Evolutionary conservation across 2,329 filamentous ascomycete species (phyloP).

Genomic region (Colletotrichum sublineola): DNA sequence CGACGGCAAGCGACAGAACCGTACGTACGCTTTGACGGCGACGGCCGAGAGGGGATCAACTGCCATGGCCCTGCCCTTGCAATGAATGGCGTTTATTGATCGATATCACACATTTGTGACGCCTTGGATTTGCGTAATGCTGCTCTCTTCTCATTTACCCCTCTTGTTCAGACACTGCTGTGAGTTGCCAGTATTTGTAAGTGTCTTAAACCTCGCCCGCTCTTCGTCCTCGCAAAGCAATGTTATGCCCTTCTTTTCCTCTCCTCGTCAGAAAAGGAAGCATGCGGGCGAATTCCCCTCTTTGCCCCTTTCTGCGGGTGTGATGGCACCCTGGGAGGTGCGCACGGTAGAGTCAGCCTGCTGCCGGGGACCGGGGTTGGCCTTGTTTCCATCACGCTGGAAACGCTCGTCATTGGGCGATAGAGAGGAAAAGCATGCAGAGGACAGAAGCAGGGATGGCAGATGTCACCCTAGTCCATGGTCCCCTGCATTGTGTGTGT

Average conservation of each 20-base stretch:
- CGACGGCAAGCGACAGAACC: conserved; percentile 3
- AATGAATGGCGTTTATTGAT: background rate
- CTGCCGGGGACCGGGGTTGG: conserved; percentile 24
- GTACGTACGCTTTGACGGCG: conserved; percentile 19
- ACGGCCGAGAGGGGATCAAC: background rate
- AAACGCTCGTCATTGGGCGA: conserved; percentile 22
- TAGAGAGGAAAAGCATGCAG: background rate
- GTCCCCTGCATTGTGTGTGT: background rate
- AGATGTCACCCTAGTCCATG: conserved; percentile 5
- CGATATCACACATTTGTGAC: background rate
- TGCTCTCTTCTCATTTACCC: background rate
- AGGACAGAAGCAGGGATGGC: conserved; percentile 19
- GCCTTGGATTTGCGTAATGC: background rate
- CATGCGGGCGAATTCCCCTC: background rate
- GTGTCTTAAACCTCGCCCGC: conserved; percentile 22
- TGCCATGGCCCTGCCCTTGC: background rate
- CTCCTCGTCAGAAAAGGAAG: background rate
- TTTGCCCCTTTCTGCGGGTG: conserved; percentile 23
- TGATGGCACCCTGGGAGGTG: conserved; percentile 14
- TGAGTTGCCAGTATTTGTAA: background rate
- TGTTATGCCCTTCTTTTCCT: background rate
- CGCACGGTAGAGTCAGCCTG: conserved; percentile 34
- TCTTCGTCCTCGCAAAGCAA: background rate
- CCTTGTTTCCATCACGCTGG: conserved; percentile 31
- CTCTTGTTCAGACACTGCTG: background rate